Conservation (phyloP, 306 rosid genomes). For the Citrullus mucosospermus region DNA sequence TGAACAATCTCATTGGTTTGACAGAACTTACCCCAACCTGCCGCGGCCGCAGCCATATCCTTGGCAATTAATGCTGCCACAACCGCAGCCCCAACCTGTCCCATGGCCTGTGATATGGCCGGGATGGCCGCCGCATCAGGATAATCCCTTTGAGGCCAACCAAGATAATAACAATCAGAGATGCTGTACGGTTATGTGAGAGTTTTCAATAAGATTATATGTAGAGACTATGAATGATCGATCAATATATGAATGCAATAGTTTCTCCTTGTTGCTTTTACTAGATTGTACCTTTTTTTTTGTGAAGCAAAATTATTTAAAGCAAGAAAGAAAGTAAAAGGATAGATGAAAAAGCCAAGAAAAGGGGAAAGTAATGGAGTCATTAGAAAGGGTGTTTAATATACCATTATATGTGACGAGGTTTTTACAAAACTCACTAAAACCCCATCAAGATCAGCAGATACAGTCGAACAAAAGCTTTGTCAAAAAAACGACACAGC, state of each 20-base stretch:
- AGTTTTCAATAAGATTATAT: conserved; percentile 1
- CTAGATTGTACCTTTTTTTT: neutral
- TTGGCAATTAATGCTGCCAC: neutral
- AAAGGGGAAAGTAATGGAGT: neutral
- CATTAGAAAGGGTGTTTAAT: neutral
- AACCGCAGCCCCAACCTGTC: neutral
- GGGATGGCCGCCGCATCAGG: neutral
- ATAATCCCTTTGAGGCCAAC: neutral
- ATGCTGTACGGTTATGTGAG: conserved; percentile 13
- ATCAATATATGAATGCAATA: neutral
- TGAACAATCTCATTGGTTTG: conserved; percentile 9
- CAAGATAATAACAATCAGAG: neutral
- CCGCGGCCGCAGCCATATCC: neutral
- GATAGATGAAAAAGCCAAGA: no score
- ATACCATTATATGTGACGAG: neutral
- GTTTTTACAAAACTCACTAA: neutral
- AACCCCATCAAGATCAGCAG: neutral
- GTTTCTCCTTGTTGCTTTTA: neutral
- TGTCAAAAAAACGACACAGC: neutral
- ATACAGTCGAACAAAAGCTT: neutral
- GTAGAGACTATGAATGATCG: neutral
- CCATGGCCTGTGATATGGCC: neutral
- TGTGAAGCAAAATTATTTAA: neutral
- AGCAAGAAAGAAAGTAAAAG: neutral
- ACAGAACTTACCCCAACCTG: neutral